phyloP scores from a whole-genome alignment of 1,139 yeast species.

The Spencermartinsiella ligniputridi region DNA sequence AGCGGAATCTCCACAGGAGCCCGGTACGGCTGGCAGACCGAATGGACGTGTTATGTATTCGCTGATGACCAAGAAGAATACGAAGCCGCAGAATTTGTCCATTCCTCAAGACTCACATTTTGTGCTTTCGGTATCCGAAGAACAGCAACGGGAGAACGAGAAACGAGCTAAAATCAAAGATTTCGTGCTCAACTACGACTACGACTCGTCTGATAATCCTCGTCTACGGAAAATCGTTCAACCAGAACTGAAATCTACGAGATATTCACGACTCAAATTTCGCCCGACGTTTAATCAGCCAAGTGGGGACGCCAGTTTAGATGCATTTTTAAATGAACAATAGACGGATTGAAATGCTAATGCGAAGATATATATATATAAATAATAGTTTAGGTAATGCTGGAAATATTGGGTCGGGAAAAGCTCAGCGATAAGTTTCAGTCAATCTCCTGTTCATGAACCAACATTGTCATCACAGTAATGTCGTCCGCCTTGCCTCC shows the following conservation, averaged over 20 bases:
- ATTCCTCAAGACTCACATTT: slow-evolving; percentile 28
- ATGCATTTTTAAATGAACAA: neutral
- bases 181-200: slow-evolving; percentile 26
- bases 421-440: too few relatives aligned
- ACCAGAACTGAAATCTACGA: slow-evolving; percentile 17
- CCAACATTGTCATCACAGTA: slow-evolving; percentile 64
- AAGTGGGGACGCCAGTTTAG: neutral
- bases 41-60: slow-evolving; percentile 21
- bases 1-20: slow-evolving; percentile 1
- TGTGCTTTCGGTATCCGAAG: slow-evolving; percentile 23
- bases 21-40: slow-evolving; percentile 1
- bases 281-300: neutral
- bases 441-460: slow-evolving; percentile 17
- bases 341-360: neutral
- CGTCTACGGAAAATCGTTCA: slow-evolving; percentile 14
- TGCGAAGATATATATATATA: neutral
- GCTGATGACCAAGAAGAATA: slow-evolving; percentile 25
- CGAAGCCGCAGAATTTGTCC: slow-evolving; percentile 19
- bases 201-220: slow-evolving; percentile 8
- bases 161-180: slow-evolving; percentile 27
- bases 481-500: slow-evolving; percentile 98
- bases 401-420: too few relatives aligned
- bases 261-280: slow-evolving; percentile 10
- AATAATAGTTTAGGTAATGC: neutral
- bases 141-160: slow-evolving; percentile 20